These are phyloP conservation scores for Pseudogymnoascus sp. DNA, from an alignment of 2,329 filamentous ascomycete species.

Conservation along the genomic window DNA sequence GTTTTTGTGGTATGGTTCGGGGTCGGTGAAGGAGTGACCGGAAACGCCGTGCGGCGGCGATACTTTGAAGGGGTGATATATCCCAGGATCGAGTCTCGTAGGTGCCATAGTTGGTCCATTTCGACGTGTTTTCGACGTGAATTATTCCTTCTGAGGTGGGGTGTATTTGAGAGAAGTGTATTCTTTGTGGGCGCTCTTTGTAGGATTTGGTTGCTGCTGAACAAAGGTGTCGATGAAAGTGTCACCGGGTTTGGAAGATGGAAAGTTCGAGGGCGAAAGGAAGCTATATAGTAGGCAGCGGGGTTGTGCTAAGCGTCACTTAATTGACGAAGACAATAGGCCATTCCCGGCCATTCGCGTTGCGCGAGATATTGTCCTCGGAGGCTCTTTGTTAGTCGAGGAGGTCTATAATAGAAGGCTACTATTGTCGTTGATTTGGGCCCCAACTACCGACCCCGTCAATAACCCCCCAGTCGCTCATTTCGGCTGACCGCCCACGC, in stretches of 20 bases:
- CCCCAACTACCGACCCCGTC: background rate
- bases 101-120: conserved; percentile 19
- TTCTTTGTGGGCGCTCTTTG: background rate
- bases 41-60: conserved; percentile 24
- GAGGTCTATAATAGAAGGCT: background rate
- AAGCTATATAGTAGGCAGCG: conserved; percentile 1
- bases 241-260: background rate
- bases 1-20: conserved; percentile 13
- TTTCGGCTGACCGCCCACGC: conserved; percentile 1
- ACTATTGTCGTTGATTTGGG: background rate
- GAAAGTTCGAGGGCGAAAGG: conserved; percentile 2
- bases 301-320: background rate
- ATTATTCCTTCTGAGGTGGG: background rate
- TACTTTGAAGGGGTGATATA: conserved; percentile 26
- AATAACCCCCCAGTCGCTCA: background rate
- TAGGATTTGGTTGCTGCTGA: background rate
- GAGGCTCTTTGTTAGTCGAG: background rate
- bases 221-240: conserved; percentile 2
- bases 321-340: background rate
- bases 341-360: background rate
- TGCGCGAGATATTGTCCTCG: background rate
- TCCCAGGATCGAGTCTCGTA: conserved; percentile 24
- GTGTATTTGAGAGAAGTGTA: background rate
- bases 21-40: background rate
- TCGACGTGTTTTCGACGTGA: background rate